phyloP scores from a whole-genome alignment of 345 rosid species.

The Salix udensis region DNA sequence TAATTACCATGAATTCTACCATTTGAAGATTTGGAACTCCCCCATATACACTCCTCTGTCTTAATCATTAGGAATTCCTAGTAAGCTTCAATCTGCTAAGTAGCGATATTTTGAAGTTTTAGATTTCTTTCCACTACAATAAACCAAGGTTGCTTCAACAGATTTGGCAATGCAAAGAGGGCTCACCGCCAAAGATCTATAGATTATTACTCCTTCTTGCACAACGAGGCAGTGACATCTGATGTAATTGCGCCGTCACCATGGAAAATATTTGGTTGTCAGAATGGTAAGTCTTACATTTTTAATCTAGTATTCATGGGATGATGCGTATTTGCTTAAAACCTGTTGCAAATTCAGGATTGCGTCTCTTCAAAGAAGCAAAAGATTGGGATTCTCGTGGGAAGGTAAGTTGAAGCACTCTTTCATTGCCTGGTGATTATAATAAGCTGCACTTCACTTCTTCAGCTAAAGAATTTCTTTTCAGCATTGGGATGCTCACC shows the following conservation, averaged over 20 bases:
- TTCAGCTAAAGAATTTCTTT: not conserved
- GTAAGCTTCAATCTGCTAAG: not conserved
- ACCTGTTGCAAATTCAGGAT: slow-evolving; percentile 42
- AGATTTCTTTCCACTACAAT: not conserved
- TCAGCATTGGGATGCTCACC: slow-evolving; percentile 88
- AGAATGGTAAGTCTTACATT: slow-evolving; percentile 53
- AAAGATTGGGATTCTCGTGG: slow-evolving; percentile 64
- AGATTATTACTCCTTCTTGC: slow-evolving; percentile 48
- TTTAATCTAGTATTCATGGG: not conserved
- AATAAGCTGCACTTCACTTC: not conserved
- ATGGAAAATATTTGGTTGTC: slow-evolving; percentile 96
- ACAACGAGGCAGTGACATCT: slow-evolving; percentile 49
- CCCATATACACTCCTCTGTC: not conserved
- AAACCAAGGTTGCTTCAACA: slow-evolving; percentile 3
- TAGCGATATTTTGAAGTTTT: not conserved
- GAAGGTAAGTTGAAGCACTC: slow-evolving; percentile 37
- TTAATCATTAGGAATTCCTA: not conserved
- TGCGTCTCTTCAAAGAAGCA: slow-evolving; percentile 90
- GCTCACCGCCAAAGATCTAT: slow-evolving; percentile 39
- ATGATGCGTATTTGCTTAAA: slow-evolving; percentile 6
- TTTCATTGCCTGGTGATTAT: not conserved
- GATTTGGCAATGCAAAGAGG: slow-evolving; percentile 40
- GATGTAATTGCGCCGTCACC: slow-evolving; percentile 90
- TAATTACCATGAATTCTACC: not conserved
- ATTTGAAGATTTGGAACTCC: not conserved